Conservation (phyloP, 1,139 yeast species). For the Tardiomyces blankii region DNA sequence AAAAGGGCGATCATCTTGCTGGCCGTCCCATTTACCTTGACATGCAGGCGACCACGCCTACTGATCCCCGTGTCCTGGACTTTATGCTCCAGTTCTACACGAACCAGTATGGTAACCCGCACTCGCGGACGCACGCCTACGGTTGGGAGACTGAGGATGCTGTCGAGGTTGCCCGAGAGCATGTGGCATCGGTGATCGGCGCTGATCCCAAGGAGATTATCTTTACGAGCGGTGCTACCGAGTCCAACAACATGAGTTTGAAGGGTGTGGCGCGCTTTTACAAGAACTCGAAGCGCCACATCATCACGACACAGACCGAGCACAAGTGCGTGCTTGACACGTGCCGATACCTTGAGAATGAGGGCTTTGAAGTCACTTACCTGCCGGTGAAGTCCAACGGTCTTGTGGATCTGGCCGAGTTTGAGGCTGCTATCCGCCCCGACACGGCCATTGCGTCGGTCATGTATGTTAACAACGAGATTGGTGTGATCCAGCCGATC, state of each 20-base stretch:
- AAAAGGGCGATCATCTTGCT: constrained; percentile 1
- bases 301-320: constrained; percentile 93
- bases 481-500: constrained; percentile 93
- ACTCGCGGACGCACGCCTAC: constrained; percentile 92
- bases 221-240: constrained; percentile 97
- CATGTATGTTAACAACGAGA: constrained; percentile 97
- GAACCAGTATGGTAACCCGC: constrained; percentile 95
- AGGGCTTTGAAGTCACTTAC: constrained; percentile 93
- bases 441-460: constrained; percentile 88
- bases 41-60: constrained; percentile 77
- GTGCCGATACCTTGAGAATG: constrained; percentile 89
- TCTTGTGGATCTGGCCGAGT: constrained; percentile 60
- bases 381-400: constrained; percentile 80
- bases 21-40: constrained; percentile 17
- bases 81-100: constrained; percentile 88
- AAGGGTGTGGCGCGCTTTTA: constrained; percentile 95
- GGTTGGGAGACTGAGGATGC: constrained; percentile 98
- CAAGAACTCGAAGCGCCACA: constrained; percentile 79
- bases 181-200: constrained; percentile 71
- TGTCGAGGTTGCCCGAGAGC: constrained; percentile 75
- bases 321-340: constrained; percentile 97
- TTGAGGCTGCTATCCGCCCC: constrained; percentile 76
- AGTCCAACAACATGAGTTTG: constrained; percentile 85
- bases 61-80: constrained; percentile 93
- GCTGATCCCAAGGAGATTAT: constrained; percentile 97